Evolutionary conservation across 345 rosid genomes (phyloP).

Genomic region (Rhodamnia rubescens): DNA sequence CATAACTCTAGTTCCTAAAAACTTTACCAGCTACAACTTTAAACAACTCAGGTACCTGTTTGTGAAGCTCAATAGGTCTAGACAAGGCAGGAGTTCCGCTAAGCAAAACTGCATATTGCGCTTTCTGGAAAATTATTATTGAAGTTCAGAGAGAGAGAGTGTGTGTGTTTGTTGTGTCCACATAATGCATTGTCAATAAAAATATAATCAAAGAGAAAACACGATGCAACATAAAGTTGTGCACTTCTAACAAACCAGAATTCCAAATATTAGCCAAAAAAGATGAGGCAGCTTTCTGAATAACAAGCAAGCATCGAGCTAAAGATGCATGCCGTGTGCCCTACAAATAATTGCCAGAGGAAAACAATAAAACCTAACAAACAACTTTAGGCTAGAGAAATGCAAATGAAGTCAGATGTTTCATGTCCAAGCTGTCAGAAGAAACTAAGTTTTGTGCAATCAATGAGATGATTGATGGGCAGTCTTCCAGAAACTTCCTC

Average conservation of each 20-base stretch:
- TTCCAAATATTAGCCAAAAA: neutral
- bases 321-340: neutral
- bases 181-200: neutral
- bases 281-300: neutral
- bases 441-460: neutral
- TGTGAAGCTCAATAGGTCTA: slow-evolving; percentile 87
- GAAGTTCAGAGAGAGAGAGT: neutral
- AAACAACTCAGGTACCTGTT: slow-evolving; percentile 48
- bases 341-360: neutral
- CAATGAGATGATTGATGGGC: neutral
- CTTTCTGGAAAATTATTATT: slow-evolving; percentile 47
- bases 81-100: slow-evolving; percentile 99
- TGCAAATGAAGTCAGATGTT: neutral
- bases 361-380: neutral
- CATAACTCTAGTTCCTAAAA: neutral
- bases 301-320: neutral
- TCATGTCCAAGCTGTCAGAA: neutral
- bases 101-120: slow-evolving; percentile 68
- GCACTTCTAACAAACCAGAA: neutral
- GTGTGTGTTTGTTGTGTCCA: neutral
- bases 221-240: neutral
- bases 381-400: neutral
- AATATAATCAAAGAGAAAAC: neutral
- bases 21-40: neutral
- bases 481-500: neutral